A percentile compares a stretch with the other conserved stretches of the same genome.
Evolutionary conservation across 768 basidiomycete species (phyloP).

Genomic region (Amanita rubescens): DNA sequence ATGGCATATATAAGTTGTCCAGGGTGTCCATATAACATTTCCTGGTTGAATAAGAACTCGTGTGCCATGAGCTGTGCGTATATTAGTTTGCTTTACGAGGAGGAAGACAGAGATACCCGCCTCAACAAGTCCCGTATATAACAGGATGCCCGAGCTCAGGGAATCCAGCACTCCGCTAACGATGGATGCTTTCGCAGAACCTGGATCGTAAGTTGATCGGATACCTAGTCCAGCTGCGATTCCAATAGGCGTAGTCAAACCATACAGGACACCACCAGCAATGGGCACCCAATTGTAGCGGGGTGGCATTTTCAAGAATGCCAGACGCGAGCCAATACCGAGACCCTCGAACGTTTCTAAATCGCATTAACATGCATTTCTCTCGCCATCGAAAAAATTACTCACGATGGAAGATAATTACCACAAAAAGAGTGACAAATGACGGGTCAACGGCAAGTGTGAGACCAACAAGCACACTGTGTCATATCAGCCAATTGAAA

Average conservation of each 20-base stretch:
- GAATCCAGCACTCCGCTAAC: slow-evolving; percentile 84
- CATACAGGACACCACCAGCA: slow-evolving; percentile 57
- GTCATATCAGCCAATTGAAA: not conserved
- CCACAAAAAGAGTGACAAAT: slow-evolving; percentile 85
- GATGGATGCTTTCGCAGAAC: slow-evolving; percentile 64
- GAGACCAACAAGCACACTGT: slow-evolving; percentile 76
- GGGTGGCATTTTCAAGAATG: slow-evolving; percentile 56
- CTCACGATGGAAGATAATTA: slow-evolving; percentile 88
- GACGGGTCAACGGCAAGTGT: slow-evolving; percentile 82
- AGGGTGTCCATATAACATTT: slow-evolving; percentile 70
- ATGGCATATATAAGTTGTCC: slow-evolving; percentile 64
- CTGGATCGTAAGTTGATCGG: slow-evolving; percentile 74
- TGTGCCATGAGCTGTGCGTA: slow-evolving; percentile 73
- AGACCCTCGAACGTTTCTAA: slow-evolving; percentile 91
- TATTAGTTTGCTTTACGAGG: not conserved
- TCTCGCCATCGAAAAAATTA: slow-evolving; percentile 12
- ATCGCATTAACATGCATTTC: not conserved
- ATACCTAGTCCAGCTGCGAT: slow-evolving; percentile 81
- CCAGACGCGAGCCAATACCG: slow-evolving; percentile 86
- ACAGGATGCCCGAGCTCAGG: slow-evolving; percentile 77
- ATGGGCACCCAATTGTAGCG: slow-evolving; percentile 52
- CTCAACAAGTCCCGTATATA: slow-evolving; percentile 86
- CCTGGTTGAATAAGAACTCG: slow-evolving; percentile 87
- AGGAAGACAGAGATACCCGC: slow-evolving; percentile 26
- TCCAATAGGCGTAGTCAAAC: slow-evolving; percentile 78